Evolutionary conservation across 1,284 basidiomycete species (phyloP), one percentile per base, ranked within the genome.

Genomic region (Mycena sp.): DNA sequence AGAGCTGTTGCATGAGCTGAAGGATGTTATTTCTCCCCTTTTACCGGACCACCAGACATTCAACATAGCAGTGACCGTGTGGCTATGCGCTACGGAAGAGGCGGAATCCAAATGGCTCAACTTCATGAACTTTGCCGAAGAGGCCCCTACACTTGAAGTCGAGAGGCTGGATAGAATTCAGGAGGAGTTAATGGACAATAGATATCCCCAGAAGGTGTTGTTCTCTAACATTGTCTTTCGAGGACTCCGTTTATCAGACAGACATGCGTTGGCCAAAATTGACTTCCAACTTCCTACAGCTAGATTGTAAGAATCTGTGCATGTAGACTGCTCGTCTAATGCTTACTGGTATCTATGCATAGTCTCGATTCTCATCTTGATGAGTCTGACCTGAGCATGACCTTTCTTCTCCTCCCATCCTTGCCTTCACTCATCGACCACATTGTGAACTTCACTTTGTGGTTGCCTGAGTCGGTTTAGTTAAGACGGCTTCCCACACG

Each of bases 401-500:
- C 66, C 6, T 67, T 67, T 41, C 38, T 67, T 14, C 52, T 67
- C 26, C n/a, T 67, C n/a, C 66, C 66, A 12, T 59, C 66, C 6
- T 53, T 58, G 17, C 52, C 57, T 16, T 67, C 66, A 26, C 44
- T 48, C 7, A 48, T 64, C 4, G 60, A 56, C 55, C 57, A 65
- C 32, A 37, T 65, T 11, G 60, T 48, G 17, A 63, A 49, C 29
- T 67, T 61, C 25, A 65, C 66, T n/a, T 61, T 58, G 6, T 67
- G 66, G 66, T 65, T 63, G 38, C 66, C 66, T 2, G 56, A 62
- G 9, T 51, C 63, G 11, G 52, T 65, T 19, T 62, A 50, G 38
- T 1, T 35, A 4, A 52, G 45, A 41, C 63, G 63, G 28, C 63
- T 38, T 3, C 48, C 48, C 16, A 61, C 54, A n/a, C 59, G 66